phyloP scores from a whole-genome alignment of 306 rosid species.

The Vigna radiata region DNA sequence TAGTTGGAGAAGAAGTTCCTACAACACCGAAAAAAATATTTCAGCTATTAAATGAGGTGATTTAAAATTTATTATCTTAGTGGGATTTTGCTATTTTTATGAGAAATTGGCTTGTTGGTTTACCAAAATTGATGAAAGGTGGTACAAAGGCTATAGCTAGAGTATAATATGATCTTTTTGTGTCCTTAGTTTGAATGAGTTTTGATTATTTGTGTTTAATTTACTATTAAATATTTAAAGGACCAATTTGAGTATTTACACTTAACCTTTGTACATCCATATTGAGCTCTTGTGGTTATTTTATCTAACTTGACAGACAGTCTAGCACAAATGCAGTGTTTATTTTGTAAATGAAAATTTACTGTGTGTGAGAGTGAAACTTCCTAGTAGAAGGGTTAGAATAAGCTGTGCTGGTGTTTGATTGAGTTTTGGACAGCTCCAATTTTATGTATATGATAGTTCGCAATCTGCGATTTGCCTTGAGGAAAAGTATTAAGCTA shows the following conservation, averaged over 20 bases:
- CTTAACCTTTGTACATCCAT: too few species aligned
- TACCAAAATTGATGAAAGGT: too few species aligned
- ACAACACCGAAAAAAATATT: conserved; percentile 81
- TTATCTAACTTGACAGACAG: too few species aligned
- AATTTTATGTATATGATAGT: background rate
- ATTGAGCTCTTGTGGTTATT: too few species aligned
- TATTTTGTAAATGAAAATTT: background rate
- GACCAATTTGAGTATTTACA: too few species aligned
- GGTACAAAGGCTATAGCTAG: too few species aligned
- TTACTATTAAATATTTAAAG: background rate
- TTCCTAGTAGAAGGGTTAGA: too few species aligned
- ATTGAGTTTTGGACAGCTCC: background rate
- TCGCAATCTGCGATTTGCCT: background rate
- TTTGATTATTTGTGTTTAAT: too few species aligned
- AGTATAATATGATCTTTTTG: too few species aligned
- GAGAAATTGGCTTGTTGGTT: too few species aligned
- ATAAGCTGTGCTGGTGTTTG: background rate
- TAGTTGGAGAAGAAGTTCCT: conserved; percentile 78
- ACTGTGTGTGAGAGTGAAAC: background rate
- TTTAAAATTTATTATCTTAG: conserved; percentile 29
- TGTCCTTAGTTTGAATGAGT: too few species aligned
- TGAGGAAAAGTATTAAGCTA: background rate
- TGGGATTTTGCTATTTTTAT: too few species aligned
- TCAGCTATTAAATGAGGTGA: conserved; percentile 87
- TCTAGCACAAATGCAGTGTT: background rate